These are phyloP conservation scores for Boletus eberwhitei DNA, from an alignment of 768 basidiomycete species.

Conservation along the genomic window DNA sequence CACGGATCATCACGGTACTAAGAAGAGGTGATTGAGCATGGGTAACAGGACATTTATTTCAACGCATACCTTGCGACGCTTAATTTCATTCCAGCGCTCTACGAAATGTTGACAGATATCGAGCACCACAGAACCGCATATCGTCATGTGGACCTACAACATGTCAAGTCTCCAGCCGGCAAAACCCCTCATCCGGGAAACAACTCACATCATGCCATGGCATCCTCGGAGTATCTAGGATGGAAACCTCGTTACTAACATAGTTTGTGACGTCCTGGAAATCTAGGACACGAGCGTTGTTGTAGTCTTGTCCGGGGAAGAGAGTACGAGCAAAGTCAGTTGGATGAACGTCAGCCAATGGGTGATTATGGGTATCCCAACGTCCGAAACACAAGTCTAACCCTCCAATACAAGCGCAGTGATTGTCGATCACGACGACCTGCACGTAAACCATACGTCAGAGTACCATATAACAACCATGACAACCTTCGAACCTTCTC, in stretches of 20 bases:
- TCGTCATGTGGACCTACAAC: slow-evolving; percentile 75
- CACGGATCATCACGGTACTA: slow-evolving; percentile 44
- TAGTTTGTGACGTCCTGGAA: slow-evolving; percentile 82
- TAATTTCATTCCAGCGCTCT: slow-evolving; percentile 90
- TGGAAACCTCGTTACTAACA: slow-evolving; percentile 64
- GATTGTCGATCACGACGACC: slow-evolving; percentile 85
- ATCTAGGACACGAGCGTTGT: slow-evolving; percentile 83
- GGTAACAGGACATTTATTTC: not conserved
- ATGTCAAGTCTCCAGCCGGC: not conserved
- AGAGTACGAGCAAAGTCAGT: slow-evolving; percentile 77
- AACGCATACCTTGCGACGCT: slow-evolving; percentile 65
- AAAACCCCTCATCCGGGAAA: not conserved
- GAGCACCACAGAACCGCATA: slow-evolving; percentile 76
- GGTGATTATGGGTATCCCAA: slow-evolving; percentile 92
- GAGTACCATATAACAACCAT: not conserved
- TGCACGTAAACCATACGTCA: slow-evolving; percentile 9
- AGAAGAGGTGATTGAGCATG: slow-evolving; percentile 4
- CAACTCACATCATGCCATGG: slow-evolving; percentile 91
- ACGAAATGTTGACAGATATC: slow-evolving; percentile 93
- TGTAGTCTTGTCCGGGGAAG: slow-evolving; percentile 94
- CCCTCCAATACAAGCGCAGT: slow-evolving; percentile 84
- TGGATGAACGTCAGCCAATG: slow-evolving; percentile 89
- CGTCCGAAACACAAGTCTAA: slow-evolving; percentile 96
- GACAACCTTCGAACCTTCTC: slow-evolving; percentile 54
- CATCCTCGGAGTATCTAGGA: slow-evolving; percentile 72